Percentiles rank a stretch among this genome's conserved stretches.
Evolutionary conservation across 1,284 basidiomycete species (phyloP).

Genomic region (Cutaneotrichosporon arboriforme): DNA sequence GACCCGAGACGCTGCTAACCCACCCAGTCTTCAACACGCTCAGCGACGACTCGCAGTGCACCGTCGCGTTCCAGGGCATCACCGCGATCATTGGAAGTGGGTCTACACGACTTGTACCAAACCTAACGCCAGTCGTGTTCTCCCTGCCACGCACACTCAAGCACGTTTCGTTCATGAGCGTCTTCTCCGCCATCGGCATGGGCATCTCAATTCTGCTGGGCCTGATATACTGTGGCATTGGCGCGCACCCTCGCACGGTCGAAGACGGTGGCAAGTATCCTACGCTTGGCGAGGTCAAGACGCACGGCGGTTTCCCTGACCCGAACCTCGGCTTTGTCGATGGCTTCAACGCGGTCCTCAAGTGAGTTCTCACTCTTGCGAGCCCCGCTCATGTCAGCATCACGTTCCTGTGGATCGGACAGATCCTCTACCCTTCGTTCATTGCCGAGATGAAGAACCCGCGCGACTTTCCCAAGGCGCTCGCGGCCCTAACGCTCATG

Average conservation of each 20-base stretch:
- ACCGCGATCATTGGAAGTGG: constrained; percentile 40
- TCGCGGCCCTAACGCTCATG: constrained; percentile 51
- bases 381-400: constrained; percentile 11
- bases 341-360: constrained; percentile 51
- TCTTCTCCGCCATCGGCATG: constrained; percentile 54
- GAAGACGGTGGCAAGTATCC: constrained; percentile 36
- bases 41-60: constrained; percentile 55
- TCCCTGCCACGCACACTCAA: constrained; percentile 56
- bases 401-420: constrained; percentile 61
- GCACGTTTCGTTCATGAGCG: constrained; percentile 50
- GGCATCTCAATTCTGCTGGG: constrained; percentile 56
- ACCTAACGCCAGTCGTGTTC: constrained; percentile 45
- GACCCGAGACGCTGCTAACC: no score
- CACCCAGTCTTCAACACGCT: constrained; percentile 55
- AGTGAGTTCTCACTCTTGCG: constrained; percentile 15
- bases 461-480: constrained; percentile 59
- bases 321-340: constrained; percentile 56
- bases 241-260: constrained; percentile 42
- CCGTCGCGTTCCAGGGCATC: constrained; percentile 56
- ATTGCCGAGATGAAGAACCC: constrained; percentile 49
- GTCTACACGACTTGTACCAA: no score
- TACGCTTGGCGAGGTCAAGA: constrained; percentile 29
- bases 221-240: constrained; percentile 55
- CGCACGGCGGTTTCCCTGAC: constrained; percentile 33
- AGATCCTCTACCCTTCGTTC: constrained; percentile 52